Base-by-base conservation (phyloP, 331 rosid genomes). In the Telfairia occidentalis region DNA sequence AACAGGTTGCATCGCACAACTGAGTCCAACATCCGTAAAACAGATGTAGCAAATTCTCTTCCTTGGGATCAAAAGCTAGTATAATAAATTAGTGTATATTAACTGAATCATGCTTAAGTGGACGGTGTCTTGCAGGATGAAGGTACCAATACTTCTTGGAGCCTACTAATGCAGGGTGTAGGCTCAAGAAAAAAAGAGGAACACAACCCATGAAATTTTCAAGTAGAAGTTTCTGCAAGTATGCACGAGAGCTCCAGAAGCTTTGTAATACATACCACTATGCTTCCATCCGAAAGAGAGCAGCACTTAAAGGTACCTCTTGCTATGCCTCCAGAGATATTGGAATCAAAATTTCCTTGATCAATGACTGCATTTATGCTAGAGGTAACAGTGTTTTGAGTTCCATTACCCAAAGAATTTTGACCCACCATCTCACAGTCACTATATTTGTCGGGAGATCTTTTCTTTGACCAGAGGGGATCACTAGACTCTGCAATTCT, bases 271-370 rank as follows among this genome's bases (percentile, higher is more conserved):
- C 96, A 60, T 95, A 95, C 99, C 99, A 90, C 97, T 85, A 95
- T 76, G 87, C 90, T 95, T 76, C 99, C 99, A 81, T 86, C 92
- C 71, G 96, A 83, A 70, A 95, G 93, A 79, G 93, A 85, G 84
- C 82, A 86, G 75, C 97, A 95, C 84, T 88, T 92, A 53, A 83
- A 84, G 77, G 81, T 80, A 82, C 85, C 90, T 86, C 97, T 87
- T 57, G 92, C 97, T 71, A 81, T 83, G 76, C 97, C 96, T 23
- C 97, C 89, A 84, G 90, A 82, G 77, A 85, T 76, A 42, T 81
- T 80, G 42, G 96, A 83, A 84, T 90, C 83, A 82, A 88, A 90
- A 80, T 78, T 82, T 82, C 99, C 99, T 82, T 81, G 88, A 84
- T 95, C 97, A 73, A 94, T 83, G 80, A 86, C 72, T 16, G 87